A percentile compares a stretch with the other conserved stretches of the same genome.
Conservation (phyloP, 805 yeast species). For the Candida vartiovaarae region DNA sequence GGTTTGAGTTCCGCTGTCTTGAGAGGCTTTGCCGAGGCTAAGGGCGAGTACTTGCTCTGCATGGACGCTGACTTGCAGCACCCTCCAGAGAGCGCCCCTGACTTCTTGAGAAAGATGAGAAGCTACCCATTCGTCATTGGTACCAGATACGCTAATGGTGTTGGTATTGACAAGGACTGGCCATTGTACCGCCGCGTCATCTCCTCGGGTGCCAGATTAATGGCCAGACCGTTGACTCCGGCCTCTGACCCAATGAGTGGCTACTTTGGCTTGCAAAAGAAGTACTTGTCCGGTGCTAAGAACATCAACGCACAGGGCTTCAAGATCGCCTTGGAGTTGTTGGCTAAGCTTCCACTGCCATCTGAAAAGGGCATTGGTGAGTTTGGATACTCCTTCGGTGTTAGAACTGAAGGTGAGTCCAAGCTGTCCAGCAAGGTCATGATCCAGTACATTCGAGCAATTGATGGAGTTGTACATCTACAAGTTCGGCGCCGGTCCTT, state of each 20-base stretch:
- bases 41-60: slow-evolving; percentile 41
- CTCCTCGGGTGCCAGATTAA: slow-evolving; percentile 40
- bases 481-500: slow-evolving; percentile 36
- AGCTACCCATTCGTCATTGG: slow-evolving; percentile 40
- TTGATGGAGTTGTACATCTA: slow-evolving; percentile 38
- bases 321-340: slow-evolving; percentile 42
- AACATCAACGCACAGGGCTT: slow-evolving; percentile 37
- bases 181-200: slow-evolving; percentile 43
- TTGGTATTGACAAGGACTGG: slow-evolving; percentile 48
- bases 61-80: slow-evolving; percentile 51
- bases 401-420: slow-evolving; percentile 48
- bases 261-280: slow-evolving; percentile 42
- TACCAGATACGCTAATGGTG: slow-evolving; percentile 49
- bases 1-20: slow-evolving; percentile 45
- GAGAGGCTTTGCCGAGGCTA: slow-evolving; percentile 39
- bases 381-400: slow-evolving; percentile 44
- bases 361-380: slow-evolving; percentile 33
- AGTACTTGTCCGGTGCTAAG: slow-evolving; percentile 30
- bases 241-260: slow-evolving; percentile 51
- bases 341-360: slow-evolving; percentile 41
- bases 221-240: slow-evolving; percentile 43
- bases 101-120: slow-evolving; percentile 33
- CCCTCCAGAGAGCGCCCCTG: slow-evolving; percentile 46
- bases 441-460: slow-evolving; percentile 39
- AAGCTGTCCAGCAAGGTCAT: slow-evolving; percentile 43